phyloP scores from a whole-genome alignment of 805 yeast species.

The Ogataea nonfermentans region DNA sequence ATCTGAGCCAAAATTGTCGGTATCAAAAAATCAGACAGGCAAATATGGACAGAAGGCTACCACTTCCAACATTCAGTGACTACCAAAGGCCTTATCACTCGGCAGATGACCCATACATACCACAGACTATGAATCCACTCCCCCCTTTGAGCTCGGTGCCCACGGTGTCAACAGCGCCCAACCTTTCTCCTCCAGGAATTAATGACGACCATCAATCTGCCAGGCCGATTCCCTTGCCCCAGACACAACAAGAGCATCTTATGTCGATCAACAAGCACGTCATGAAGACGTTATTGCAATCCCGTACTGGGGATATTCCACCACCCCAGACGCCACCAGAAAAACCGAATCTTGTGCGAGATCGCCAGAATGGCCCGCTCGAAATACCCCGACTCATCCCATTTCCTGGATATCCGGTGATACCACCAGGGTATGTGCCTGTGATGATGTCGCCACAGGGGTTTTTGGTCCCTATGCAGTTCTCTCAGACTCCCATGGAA shows the following conservation, averaged over 20 bases:
- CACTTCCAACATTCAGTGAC: slow-evolving; percentile 4
- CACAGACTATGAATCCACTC: slow-evolving; percentile 2
- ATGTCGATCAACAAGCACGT: slow-evolving; percentile 19
- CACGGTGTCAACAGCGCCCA: slow-evolving; percentile 1
- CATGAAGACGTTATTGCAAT: slow-evolving; percentile 15
- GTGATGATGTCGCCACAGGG: slow-evolving; percentile 34
- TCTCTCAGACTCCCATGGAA: slow-evolving; percentile 18
- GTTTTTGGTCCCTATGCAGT: slow-evolving; percentile 29
- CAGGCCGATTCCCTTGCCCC: slow-evolving; percentile 17
- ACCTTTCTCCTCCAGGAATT: too few species aligned
- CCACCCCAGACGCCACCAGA: slow-evolving; percentile 11
- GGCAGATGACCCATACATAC: slow-evolving; percentile 1
- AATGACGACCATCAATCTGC: slow-evolving; percentile 6
- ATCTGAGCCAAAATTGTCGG: slow-evolving; percentile 5
- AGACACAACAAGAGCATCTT: slow-evolving; percentile 17
- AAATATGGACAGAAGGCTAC: slow-evolving; percentile 9
- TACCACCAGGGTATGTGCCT: slow-evolving; percentile 31
- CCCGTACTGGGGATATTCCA: slow-evolving; percentile 6
- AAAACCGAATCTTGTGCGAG: slow-evolving; percentile 10
- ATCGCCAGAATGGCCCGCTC: slow-evolving; percentile 8
- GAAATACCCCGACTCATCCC: slow-evolving; percentile 22
- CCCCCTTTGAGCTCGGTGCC: slow-evolving; percentile 3
- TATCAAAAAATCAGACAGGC: background rate
- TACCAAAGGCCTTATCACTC: slow-evolving; percentile 5
- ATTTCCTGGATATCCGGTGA: slow-evolving; percentile 25